Evolutionary conservation across 148 eudicot genomes (phyloP), one percentile per base, ranked within the genome.

Genomic region (Camellia japonica): DNA sequence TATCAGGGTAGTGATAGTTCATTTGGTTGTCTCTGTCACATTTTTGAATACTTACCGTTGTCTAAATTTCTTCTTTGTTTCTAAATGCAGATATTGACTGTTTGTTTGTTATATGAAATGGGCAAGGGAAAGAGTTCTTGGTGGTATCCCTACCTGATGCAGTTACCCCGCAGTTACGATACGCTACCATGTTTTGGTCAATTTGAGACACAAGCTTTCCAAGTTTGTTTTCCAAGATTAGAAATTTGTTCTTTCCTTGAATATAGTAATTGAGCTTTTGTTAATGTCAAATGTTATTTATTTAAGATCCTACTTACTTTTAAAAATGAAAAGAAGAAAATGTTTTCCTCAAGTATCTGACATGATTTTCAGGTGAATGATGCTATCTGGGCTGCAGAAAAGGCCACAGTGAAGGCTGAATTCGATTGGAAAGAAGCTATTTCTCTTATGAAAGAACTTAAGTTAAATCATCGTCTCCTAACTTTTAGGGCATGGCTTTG

Each of bases 401-500:
- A 85, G 83, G 97, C 93, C 75, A 73, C 67, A 77, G 80, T 74
- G 20, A 91, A 85, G 82, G 89, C 90, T 73, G 86, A 88, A 80
- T 81, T 64, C 59, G 93, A 92, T 69, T 92, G 99, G 99, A 84
- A 69, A 70, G 86, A 84, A 85, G 91, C 92, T 82, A 79, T 75
- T 77, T 19, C 83, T 15, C 63, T 96, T 68, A 85, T 96, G 90
- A 61, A 83, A 71, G 90, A 87, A 65, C 86, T 96, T 62, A 80
- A 84, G 62, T 76, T 96, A 83, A 92, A 89, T 79, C 85, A 86
- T 84, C 90, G 80, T 60, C 81, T 91, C 67, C 77, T 60, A 74
- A 87, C 87, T 75, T 87, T 94, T 68, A 90, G 84, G 86, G 97
- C 98, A 19, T 96, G 99, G 99, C 86, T 92, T 47, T 96, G 99